A percentile compares a stretch with the other conserved stretches of the same genome.
These are phyloP conservation scores for Emergomyces africanus DNA, from an alignment of 2,329 filamentous ascomycete genomes.

Conservation along the genomic window DNA sequence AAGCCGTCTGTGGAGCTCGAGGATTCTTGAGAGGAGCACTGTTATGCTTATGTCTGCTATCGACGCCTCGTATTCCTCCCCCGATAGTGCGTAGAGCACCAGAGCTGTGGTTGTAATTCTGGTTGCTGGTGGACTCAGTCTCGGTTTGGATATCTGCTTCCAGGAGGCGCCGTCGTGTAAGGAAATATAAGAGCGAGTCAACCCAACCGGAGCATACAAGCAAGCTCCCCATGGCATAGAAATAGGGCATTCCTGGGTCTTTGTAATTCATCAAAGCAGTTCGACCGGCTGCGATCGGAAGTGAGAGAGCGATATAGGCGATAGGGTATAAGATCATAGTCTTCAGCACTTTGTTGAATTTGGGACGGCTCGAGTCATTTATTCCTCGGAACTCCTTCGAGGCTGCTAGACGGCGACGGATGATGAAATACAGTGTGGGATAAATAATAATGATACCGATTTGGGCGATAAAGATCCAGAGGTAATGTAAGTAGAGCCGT, in stretches of 20 bases:
- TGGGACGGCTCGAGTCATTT: constrained; percentile 1
- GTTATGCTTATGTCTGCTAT: background rate
- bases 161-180: constrained; percentile 43
- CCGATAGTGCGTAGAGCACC: background rate
- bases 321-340: constrained; percentile 36
- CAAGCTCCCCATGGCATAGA: constrained; percentile 40
- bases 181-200: constrained; percentile 45
- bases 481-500: constrained; percentile 38
- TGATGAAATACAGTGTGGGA: constrained; percentile 35
- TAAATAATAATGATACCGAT: constrained; percentile 39
- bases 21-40: background rate
- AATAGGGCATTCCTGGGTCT: constrained; percentile 26
- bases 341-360: constrained; percentile 25
- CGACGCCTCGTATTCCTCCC: background rate
- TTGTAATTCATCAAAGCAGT: constrained; percentile 27
- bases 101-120: background rate
- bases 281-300: constrained; percentile 44
- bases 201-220: constrained; percentile 47
- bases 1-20: background rate
- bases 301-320: constrained; percentile 47
- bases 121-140: background rate
- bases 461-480: constrained; percentile 42
- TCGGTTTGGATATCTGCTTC: background rate
- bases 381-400: constrained; percentile 20
- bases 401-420: constrained; percentile 31